These are phyloP conservation scores for Neurospora tetrasperma DNA, from an alignment of 495 filamentous ascomycete species.

Conservation along the genomic window DNA sequence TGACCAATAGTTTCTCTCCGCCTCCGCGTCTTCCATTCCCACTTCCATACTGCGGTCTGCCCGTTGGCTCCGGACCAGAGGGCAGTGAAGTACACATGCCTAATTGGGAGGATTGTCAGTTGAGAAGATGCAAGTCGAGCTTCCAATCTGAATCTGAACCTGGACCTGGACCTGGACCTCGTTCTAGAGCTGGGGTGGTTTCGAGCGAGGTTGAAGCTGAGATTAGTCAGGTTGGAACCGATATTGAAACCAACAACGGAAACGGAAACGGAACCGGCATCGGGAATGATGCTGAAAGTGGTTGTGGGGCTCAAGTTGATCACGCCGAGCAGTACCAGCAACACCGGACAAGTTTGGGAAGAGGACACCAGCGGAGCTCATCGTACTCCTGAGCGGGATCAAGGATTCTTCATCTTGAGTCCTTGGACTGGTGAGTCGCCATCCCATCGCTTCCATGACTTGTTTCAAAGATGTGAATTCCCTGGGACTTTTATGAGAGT, in stretches of 20 bases:
- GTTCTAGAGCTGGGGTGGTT: background rate
- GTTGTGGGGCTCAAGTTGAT: background rate
- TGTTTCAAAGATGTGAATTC: background rate
- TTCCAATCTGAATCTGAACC: background rate
- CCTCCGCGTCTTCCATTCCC: background rate
- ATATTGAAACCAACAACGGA: background rate
- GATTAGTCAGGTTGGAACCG: background rate
- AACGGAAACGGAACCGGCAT: background rate
- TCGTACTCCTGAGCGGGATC: background rate
- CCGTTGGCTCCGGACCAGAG: slow-evolving; percentile 35
- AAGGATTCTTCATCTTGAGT: background rate
- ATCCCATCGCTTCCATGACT: background rate
- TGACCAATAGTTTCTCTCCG: background rate
- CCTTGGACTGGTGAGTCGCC: background rate
- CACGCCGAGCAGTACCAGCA: background rate
- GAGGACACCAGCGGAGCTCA: background rate
- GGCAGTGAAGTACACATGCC: slow-evolving; percentile 15
- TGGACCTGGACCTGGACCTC: background rate
- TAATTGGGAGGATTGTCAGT: slow-evolving; percentile 11
- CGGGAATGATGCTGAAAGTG: background rate
- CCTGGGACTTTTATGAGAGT: background rate
- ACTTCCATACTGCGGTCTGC: slow-evolving; percentile 20
- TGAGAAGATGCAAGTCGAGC: slow-evolving; percentile 2
- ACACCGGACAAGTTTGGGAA: background rate
- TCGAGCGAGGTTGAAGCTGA: background rate